Percentiles rank a stretch among this genome's conserved stretches.
Evolutionary conservation across 192 early-diverging fungal genomes (phyloP).

Genomic region (Coemansia pectinata): DNA sequence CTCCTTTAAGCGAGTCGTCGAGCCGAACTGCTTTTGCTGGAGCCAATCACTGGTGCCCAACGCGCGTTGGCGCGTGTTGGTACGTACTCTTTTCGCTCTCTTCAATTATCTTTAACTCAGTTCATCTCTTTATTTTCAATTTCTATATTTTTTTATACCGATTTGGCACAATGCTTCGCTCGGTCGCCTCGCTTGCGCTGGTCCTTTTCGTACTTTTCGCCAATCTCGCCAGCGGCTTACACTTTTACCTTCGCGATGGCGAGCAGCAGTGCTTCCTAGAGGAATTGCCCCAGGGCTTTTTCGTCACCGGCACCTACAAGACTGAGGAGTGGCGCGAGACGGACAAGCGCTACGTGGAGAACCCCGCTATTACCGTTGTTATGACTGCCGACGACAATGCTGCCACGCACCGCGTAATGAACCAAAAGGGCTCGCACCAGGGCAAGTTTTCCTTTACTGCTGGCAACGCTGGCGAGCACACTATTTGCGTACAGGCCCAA

Average conservation of each 20-base stretch:
- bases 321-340: constrained; percentile 79
- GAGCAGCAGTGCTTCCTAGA: constrained; percentile 94
- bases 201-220: constrained; percentile 18
- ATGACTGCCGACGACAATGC: constrained; percentile 72
- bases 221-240: constrained; percentile 60
- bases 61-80: neutral
- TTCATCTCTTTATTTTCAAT: neutral
- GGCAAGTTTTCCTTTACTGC: constrained; percentile 94
- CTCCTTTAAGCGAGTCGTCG: neutral
- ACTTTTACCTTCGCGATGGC: constrained; percentile 90
- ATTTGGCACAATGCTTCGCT: constrained; percentile 26
- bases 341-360: constrained; percentile 60
- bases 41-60: neutral
- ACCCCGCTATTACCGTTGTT: constrained; percentile 63
- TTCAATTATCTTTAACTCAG: neutral
- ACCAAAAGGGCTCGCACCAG: constrained; percentile 68
- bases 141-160: neutral
- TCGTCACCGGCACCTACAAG: constrained; percentile 81
- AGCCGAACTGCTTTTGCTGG: constrained; percentile 1
- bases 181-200: constrained; percentile 23
- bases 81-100: neutral
- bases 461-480: constrained; percentile 84
- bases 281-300: constrained; percentile 87
- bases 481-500: constrained; percentile 79
- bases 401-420: constrained; percentile 61